A percentile compares a stretch with the other conserved stretches of the same genome.
These are phyloP conservation scores for Trichosporon sp. DNA, from an alignment of 1,284 basidiomycete species.

Conservation along the genomic window DNA sequence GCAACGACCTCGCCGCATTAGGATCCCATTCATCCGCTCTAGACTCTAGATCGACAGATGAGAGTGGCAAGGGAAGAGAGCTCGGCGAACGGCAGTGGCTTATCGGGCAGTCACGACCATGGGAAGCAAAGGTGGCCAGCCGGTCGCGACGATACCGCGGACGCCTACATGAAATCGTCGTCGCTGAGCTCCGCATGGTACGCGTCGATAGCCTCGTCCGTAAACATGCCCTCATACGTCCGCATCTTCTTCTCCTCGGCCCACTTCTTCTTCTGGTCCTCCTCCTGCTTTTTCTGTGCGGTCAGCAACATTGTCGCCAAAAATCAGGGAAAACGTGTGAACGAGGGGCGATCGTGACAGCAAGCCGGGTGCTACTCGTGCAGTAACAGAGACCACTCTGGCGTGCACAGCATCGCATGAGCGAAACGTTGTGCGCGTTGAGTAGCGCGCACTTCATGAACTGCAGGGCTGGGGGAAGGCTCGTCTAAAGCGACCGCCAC, in stretches of 20 bases:
- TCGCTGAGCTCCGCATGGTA: slow-evolving; percentile 36
- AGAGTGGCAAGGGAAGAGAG: neutral
- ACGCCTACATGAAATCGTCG: slow-evolving; percentile 48
- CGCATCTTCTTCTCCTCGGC: slow-evolving; percentile 45
- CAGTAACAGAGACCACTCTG: too few relatives aligned
- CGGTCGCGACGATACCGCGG: neutral
- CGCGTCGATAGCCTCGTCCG: slow-evolving; percentile 43
- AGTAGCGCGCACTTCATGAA: too few relatives aligned
- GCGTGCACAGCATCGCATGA: too few relatives aligned
- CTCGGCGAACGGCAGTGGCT: neutral
- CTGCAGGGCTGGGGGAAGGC: too few relatives aligned
- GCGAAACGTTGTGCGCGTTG: too few relatives aligned
- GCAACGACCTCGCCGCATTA: neutral
- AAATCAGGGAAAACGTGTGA: neutral
- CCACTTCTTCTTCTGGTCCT: slow-evolving; percentile 46
- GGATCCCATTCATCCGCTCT: neutral
- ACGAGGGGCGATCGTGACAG: neutral
- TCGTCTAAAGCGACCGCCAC: too few relatives aligned
- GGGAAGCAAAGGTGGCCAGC: neutral
- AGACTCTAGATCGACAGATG: neutral
- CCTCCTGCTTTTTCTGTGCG: slow-evolving; percentile 29
- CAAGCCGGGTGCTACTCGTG: too few relatives aligned
- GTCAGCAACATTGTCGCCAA: neutral
- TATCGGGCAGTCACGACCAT: neutral
- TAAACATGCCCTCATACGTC: slow-evolving; percentile 47